These are phyloP conservation scores for Candida alai DNA, from an alignment of 805 yeast species.

Conservation along the genomic window DNA sequence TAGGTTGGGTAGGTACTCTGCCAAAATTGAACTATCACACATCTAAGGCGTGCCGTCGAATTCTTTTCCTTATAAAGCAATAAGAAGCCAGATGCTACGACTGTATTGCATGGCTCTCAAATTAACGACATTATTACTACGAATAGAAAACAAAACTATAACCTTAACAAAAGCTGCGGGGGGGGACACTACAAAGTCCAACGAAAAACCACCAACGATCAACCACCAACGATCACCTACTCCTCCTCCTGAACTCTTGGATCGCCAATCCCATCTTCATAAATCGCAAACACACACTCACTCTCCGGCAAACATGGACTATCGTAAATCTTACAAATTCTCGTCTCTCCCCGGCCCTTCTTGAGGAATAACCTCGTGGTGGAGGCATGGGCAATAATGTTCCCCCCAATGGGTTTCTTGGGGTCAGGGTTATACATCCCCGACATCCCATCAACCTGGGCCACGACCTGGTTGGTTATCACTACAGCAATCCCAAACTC, in stretches of 20 bases:
- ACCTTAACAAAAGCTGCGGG: too few species aligned
- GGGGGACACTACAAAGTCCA: too few species aligned
- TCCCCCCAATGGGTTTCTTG: slow-evolving; percentile 97
- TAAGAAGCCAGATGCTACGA: too few species aligned
- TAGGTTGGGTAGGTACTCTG: too few species aligned
- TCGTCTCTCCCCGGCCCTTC: slow-evolving; percentile 87
- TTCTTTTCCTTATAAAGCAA: too few species aligned
- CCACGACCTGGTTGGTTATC: slow-evolving; percentile 90
- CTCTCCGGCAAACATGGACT: slow-evolving; percentile 96
- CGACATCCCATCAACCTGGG: slow-evolving; percentile 92
- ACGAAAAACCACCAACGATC: too few species aligned
- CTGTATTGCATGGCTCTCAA: too few species aligned
- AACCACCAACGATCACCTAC: too few species aligned
- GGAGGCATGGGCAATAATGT: slow-evolving; percentile 94
- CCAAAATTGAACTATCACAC: too few species aligned
- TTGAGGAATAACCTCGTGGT: slow-evolving; percentile 88
- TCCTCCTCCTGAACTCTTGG: slow-evolving; percentile 74
- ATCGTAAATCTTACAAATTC: slow-evolving; percentile 92
- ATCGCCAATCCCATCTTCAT: slow-evolving; percentile 96
- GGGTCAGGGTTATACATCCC: slow-evolving; percentile 89
- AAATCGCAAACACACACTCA: slow-evolving; percentile 92
- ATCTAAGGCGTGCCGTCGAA: too few species aligned
- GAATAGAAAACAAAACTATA: too few species aligned
- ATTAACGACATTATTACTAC: too few species aligned
- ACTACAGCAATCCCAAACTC: slow-evolving; percentile 97